phyloP scores from a whole-genome alignment of 2,329 filamentous ascomycete genomes.

The Pyrenophora teres region DNA sequence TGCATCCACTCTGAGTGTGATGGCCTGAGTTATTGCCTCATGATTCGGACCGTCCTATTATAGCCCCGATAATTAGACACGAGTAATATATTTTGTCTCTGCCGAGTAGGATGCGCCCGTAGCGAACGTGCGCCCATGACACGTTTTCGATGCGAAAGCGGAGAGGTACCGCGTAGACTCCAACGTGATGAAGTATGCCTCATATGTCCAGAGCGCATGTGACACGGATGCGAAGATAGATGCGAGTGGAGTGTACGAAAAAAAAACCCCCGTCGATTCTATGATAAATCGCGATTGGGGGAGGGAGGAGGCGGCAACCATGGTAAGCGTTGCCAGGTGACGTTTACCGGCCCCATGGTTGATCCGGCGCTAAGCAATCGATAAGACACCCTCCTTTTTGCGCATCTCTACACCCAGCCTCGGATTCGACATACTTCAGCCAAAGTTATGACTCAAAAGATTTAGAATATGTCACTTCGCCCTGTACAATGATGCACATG shows the following conservation, averaged over 20 bases:
- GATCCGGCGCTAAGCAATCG: constrained; percentile 14
- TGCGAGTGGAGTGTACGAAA: background rate
- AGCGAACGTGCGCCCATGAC: background rate
- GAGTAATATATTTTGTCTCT: too few species aligned
- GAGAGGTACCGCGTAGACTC: background rate
- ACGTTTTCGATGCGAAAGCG: background rate
- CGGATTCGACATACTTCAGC: background rate
- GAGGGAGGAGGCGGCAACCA: constrained; percentile 3
- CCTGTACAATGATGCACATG: background rate
- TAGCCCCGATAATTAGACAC: too few species aligned
- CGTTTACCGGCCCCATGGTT: constrained; percentile 7
- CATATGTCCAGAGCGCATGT: background rate
- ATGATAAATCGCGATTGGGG: background rate
- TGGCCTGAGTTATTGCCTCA: too few species aligned
- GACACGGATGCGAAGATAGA: background rate
- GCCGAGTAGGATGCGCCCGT: background rate
- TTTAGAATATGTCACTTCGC: background rate
- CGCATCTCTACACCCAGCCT: background rate
- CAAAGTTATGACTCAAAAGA: background rate
- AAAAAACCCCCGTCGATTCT: background rate
- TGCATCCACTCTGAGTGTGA: too few species aligned
- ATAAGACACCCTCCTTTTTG: constrained; percentile 3
- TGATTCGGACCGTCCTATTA: too few species aligned
- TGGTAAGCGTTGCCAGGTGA: constrained; percentile 9
- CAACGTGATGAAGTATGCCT: constrained; percentile 1